Evolutionary conservation across 257 asterid genomes (phyloP).

Genomic region (Ilex aquifolium): DNA sequence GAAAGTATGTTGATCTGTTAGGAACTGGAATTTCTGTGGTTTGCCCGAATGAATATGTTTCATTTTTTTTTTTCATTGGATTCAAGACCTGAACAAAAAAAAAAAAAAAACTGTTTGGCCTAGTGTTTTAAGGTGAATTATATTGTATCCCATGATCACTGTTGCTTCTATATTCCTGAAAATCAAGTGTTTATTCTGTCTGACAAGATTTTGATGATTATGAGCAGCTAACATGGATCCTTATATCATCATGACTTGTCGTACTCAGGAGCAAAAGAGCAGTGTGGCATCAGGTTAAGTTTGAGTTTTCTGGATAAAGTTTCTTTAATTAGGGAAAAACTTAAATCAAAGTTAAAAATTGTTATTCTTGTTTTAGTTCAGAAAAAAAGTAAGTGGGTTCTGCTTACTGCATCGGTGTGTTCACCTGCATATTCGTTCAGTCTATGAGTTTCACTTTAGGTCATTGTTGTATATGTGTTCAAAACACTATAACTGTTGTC

Average conservation of each 20-base stretch:
- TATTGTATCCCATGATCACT: too few species aligned
- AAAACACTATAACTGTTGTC: not conserved
- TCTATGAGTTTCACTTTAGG: not conserved
- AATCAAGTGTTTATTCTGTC: not conserved
- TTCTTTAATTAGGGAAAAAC: not conserved
- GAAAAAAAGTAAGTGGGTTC: not conserved
- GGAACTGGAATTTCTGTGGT: too few species aligned
- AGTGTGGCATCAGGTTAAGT: slow-evolving; percentile 50
- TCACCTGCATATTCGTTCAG: not conserved
- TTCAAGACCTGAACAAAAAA: too few species aligned
- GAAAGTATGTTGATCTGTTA: too few species aligned
- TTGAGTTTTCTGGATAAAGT: not conserved
- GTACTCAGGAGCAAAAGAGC: slow-evolving; percentile 54
- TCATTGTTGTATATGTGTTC: not conserved
- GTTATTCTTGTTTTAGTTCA: not conserved
- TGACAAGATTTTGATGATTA: not conserved
- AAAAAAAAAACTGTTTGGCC: too few species aligned
- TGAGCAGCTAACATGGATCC: slow-evolving; percentile 60
- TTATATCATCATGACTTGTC: slow-evolving; percentile 40
- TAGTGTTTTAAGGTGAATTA: too few species aligned
- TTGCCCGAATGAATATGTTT: too few species aligned
- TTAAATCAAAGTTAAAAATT: too few species aligned
- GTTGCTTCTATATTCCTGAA: too few species aligned
- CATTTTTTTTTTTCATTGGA: too few species aligned
- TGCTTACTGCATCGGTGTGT: not conserved